Evolutionary conservation across 441 rosid genomes (phyloP).

Genomic region (Populus tomentosa): DNA sequence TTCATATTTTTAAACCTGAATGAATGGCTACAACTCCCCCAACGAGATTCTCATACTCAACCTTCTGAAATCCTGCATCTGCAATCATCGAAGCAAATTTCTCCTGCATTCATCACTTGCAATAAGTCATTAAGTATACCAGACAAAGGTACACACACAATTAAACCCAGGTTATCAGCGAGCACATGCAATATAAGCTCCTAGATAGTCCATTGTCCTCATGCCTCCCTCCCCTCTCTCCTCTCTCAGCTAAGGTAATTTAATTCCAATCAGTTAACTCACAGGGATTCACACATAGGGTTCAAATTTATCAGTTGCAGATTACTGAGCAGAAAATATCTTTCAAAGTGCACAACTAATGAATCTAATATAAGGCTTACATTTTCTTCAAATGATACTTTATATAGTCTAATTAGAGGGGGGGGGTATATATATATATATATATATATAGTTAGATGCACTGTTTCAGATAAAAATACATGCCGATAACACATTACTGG

Average conservation of each 20-base stretch:
- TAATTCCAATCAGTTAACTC: background rate
- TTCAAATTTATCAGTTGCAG: background rate
- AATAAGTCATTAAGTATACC: background rate
- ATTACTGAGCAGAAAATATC: background rate
- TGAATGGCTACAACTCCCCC: conserved; percentile 95
- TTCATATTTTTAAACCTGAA: conserved; percentile 69
- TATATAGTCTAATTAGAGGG: background rate
- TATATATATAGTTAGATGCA: background rate
- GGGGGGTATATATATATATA: too few relatives aligned
- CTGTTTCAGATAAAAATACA: background rate
- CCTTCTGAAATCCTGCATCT: conserved; percentile 88
- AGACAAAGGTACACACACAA: background rate
- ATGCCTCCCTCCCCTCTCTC: background rate
- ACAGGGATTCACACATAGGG: background rate
- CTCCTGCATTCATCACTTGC: conserved; percentile 50
- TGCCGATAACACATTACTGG: background rate
- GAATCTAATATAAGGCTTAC: background rate
- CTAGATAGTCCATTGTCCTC: background rate
- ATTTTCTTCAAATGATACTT: background rate
- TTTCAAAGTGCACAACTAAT: background rate
- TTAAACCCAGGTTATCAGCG: background rate
- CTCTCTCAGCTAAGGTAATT: background rate
- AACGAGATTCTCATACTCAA: conserved; percentile 89
- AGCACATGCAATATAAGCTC: background rate
- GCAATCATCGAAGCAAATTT: conserved; percentile 80